These are phyloP conservation scores for Phycomyces blakesleeanus DNA, from an alignment of 192 early-diverging fungal genomes.

Conservation along the genomic window DNA sequence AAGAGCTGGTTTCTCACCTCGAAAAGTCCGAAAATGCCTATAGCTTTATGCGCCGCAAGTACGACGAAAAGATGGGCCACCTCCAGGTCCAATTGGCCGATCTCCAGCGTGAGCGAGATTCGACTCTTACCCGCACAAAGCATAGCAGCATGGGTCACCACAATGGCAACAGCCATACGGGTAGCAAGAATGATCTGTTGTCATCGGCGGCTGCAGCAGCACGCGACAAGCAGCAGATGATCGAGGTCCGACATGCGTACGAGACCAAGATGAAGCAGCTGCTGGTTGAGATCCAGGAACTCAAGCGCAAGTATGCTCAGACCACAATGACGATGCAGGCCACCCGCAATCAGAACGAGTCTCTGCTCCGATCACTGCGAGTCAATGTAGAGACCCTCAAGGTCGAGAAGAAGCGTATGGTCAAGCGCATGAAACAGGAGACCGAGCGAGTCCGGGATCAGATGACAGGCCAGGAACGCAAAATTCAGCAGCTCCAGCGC, in stretches of 20 bases:
- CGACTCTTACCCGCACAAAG: slow-evolving; percentile 44
- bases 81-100: slow-evolving; percentile 54
- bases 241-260: slow-evolving; percentile 51
- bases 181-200: too few relatives aligned
- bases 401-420: slow-evolving; percentile 74
- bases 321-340: slow-evolving; percentile 50
- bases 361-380: slow-evolving; percentile 59
- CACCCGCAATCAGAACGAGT: slow-evolving; percentile 54
- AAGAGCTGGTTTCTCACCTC: slow-evolving; percentile 55
- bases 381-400: slow-evolving; percentile 71
- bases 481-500: slow-evolving; percentile 57
- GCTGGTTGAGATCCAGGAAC: slow-evolving; percentile 48
- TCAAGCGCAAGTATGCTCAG: slow-evolving; percentile 57
- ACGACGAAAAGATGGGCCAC: slow-evolving; percentile 65
- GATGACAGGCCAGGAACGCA: slow-evolving; percentile 52
- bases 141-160: neutral
- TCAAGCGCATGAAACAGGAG: slow-evolving; percentile 77
- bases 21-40: slow-evolving; percentile 56
- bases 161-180: too few relatives aligned
- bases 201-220: neutral
- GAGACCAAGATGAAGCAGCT: slow-evolving; percentile 59
- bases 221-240: slow-evolving; percentile 34
- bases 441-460: slow-evolving; percentile 59
- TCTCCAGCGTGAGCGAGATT: slow-evolving; percentile 59
- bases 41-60: slow-evolving; percentile 54